phyloP scores from a whole-genome alignment of 306 rosid species.

The Prunus kanzakura region DNA sequence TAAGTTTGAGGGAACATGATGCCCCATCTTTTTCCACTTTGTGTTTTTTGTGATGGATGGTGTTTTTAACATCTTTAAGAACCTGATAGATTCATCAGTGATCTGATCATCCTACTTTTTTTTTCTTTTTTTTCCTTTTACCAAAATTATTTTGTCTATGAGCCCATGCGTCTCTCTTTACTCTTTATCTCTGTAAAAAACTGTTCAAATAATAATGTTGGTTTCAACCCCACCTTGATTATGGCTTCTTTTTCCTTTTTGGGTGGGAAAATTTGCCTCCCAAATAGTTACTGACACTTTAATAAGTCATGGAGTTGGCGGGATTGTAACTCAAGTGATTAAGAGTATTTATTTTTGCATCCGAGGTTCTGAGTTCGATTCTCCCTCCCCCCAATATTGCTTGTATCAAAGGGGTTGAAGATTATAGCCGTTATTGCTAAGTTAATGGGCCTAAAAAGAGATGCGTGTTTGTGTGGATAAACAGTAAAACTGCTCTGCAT shows the following conservation, averaged over 20 bases:
- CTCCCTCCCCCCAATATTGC: not conserved
- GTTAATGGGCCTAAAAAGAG: not conserved
- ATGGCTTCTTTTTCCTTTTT: conserved; percentile 19
- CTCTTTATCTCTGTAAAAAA: conserved; percentile 24
- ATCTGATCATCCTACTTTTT: conserved; percentile 26
- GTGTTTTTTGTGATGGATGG: conserved; percentile 37
- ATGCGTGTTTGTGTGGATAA: not conserved
- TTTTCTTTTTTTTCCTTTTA: not conserved
- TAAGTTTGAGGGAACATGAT: conserved; percentile 52
- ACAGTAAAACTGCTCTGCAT: not conserved
- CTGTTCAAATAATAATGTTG: conserved; percentile 19
- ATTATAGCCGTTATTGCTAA: not conserved
- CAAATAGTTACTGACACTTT: not conserved
- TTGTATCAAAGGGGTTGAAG: too few species aligned
- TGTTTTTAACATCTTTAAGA: conserved; percentile 47
- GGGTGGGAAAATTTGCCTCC: conserved; percentile 39
- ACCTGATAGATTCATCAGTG: conserved; percentile 33
- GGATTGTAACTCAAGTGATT: too few species aligned
- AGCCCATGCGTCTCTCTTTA: conserved; percentile 34
- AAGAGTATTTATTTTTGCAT: too few species aligned
- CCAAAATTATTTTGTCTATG: conserved; percentile 45
- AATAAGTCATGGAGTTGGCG: not conserved
- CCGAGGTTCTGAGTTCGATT: not conserved
- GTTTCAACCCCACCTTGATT: not conserved
- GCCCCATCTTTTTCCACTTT: conserved; percentile 48